phyloP scores from a whole-genome alignment of 495 filamentous ascomycete genomes.

The Neurospora sp. region DNA sequence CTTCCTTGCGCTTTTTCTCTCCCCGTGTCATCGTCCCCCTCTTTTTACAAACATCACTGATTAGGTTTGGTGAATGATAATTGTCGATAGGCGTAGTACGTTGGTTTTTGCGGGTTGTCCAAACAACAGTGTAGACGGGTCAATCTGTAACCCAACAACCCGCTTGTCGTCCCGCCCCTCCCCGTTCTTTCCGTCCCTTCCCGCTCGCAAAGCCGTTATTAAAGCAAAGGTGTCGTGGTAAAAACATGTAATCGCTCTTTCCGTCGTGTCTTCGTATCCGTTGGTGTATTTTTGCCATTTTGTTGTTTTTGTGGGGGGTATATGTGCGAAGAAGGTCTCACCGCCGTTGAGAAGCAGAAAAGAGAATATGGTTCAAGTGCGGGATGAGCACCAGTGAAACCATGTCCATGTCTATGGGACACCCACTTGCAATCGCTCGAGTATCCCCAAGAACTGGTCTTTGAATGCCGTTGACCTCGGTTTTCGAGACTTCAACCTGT shows the following conservation, averaged over 20 bases:
- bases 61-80: not conserved
- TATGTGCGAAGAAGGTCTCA: not conserved
- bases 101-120: not conserved
- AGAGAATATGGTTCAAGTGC: not conserved
- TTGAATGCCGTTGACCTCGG: not conserved
- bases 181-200: not conserved
- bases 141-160: not conserved
- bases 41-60: not conserved
- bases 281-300: not conserved
- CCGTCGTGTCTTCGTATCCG: not conserved
- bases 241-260: not conserved
- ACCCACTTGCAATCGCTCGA: not conserved
- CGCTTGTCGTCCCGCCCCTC: not conserved
- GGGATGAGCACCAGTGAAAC: not conserved
- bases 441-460: not conserved
- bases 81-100: not conserved
- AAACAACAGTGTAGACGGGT: not conserved
- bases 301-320: not conserved
- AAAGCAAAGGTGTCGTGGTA: not conserved
- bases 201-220: not conserved
- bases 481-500: not conserved
- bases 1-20: not conserved
- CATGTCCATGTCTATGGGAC: not conserved
- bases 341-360: not conserved
- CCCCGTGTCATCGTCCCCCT: not conserved